Conservation (phyloP, 2,329 filamentous ascomycete genomes). For the Penicillium brasilianum region DNA sequence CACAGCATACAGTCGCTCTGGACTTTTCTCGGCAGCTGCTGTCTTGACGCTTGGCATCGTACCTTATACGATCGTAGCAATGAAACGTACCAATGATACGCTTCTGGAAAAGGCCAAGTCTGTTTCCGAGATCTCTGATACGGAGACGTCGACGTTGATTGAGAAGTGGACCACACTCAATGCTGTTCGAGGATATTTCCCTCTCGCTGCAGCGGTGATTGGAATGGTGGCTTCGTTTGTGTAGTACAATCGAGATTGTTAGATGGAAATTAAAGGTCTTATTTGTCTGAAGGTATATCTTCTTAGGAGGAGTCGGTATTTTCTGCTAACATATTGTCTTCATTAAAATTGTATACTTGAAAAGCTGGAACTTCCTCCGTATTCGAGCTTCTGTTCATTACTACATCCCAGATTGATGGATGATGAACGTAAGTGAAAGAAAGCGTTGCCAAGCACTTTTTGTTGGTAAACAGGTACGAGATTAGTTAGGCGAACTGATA, state of each 20-base stretch:
- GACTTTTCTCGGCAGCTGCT: constrained; percentile 36
- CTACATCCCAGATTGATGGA: too few relatives aligned
- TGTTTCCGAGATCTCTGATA: constrained; percentile 12
- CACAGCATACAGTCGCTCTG: constrained; percentile 13
- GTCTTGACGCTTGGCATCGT: constrained; percentile 38
- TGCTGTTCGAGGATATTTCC: constrained; percentile 26
- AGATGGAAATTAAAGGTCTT: not conserved
- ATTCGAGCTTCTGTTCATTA: too few relatives aligned
- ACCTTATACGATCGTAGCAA: constrained; percentile 39
- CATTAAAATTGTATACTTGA: not conserved
- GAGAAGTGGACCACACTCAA: constrained; percentile 32
- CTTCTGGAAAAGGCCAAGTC: constrained; percentile 31
- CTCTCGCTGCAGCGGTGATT: constrained; percentile 25
- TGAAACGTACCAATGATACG: constrained; percentile 36
- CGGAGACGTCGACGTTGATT: constrained; percentile 25
- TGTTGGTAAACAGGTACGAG: too few relatives aligned
- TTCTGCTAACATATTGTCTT: not conserved
- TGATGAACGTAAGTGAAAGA: too few relatives aligned
- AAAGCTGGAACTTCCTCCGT: not conserved
- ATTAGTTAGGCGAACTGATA: too few relatives aligned
- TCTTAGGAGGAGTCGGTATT: not conserved
- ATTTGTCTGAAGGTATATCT: not conserved
- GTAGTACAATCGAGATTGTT: not conserved
- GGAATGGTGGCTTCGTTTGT: constrained; percentile 24
- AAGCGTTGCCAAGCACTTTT: too few relatives aligned